Conservation (phyloP, 768 basidiomycete genomes). For the Boletellus ananas region DNA sequence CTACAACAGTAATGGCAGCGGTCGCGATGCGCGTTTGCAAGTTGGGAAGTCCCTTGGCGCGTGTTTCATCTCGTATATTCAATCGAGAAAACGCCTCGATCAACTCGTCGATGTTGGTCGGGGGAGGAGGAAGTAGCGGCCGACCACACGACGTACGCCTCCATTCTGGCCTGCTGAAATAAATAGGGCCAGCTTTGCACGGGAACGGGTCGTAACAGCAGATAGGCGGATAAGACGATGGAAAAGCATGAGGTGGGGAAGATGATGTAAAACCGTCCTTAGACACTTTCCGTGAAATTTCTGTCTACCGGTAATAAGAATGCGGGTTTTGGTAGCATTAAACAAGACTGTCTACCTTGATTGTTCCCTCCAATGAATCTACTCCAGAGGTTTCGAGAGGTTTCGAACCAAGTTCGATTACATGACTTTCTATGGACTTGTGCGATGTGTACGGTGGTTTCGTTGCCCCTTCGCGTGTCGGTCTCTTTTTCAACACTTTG, state of each 20-base stretch:
- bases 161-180: conserved; percentile 7
- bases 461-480: background rate
- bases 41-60: background rate
- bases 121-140: background rate
- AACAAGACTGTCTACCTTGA: background rate
- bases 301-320: background rate
- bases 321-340: background rate
- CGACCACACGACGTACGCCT: background rate
- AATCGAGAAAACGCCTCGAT: conserved; percentile 14
- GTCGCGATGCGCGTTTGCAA: conserved; percentile 11
- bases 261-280: background rate
- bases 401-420: background rate
- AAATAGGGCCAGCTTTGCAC: conserved; percentile 2
- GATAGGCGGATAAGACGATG: conserved; percentile 9
- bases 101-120: conserved; percentile 3
- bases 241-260: conserved; percentile 17
- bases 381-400: rapidly evolving
- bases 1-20: conserved; percentile 15
- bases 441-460: background rate
- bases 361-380: background rate
- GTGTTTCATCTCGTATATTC: conserved; percentile 12
- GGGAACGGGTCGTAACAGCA: conserved; percentile 20
- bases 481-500: background rate
- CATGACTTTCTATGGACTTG: too few species aligned
- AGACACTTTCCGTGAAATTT: rapidly evolving